These are phyloP conservation scores for Solanum bukasovii DNA, from an alignment of 257 asterid species.

Conservation along the genomic window DNA sequence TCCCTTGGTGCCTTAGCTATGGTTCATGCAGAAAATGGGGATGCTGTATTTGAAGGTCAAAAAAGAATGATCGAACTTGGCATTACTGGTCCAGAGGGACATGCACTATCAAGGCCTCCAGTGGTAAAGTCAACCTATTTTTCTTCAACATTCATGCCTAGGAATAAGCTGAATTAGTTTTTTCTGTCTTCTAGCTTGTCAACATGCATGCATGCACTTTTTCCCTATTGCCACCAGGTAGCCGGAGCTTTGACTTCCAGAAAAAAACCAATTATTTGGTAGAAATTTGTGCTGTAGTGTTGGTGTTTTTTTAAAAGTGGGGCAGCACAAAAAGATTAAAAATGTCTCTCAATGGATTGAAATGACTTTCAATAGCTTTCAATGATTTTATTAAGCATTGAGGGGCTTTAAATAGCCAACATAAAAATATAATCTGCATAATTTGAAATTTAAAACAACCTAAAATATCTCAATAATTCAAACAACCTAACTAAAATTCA, in stretches of 20 bases:
- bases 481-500: too few species aligned
- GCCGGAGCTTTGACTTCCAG: neutral
- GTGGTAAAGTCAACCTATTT: slow-evolving; percentile 27
- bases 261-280: neutral
- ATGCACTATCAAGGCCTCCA: slow-evolving; percentile 94
- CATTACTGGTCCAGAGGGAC: slow-evolving; percentile 95
- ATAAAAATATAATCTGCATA: too few species aligned
- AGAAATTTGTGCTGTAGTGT: neutral
- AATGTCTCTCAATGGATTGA: too few species aligned
- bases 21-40: slow-evolving; percentile 99
- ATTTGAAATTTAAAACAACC: too few species aligned
- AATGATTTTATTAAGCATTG: too few species aligned
- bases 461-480: too few species aligned
- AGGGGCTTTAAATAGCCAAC: too few species aligned
- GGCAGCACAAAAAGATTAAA: too few species aligned
- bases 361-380: too few species aligned
- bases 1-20: slow-evolving; percentile 92
- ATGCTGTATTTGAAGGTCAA: slow-evolving; percentile 94
- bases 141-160: neutral
- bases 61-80: slow-evolving; percentile 86
- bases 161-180: neutral
- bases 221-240: neutral
- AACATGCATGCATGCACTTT: neutral
- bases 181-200: neutral
- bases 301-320: too few species aligned